A percentile compares a stretch with the other conserved stretches of the same genome.
Conservation (phyloP, 1,139 yeast genomes). For the Saccharomyces hybrid region DNA sequence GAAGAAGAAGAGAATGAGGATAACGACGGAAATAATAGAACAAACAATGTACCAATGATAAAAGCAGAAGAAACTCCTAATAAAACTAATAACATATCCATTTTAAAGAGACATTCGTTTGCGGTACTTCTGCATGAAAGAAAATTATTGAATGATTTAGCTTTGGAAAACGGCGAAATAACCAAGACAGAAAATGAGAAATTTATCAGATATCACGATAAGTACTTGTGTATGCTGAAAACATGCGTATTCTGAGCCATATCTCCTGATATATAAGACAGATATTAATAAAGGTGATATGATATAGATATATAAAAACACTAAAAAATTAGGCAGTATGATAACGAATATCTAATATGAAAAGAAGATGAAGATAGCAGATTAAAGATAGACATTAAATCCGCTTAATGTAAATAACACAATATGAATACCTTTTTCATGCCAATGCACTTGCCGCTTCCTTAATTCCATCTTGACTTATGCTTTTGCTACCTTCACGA, state of each 20-base stretch:
- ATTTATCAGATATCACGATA: constrained; percentile 18
- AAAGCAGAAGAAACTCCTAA: constrained; percentile 6
- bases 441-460: neutral
- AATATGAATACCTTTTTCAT: neutral
- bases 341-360: neutral
- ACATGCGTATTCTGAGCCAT: constrained; percentile 21
- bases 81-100: constrained; percentile 7
- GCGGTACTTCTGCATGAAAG: constrained; percentile 21
- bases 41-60: constrained; percentile 4
- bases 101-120: constrained; percentile 20
- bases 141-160: constrained; percentile 12
- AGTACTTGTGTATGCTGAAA: constrained; percentile 22
- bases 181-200: constrained; percentile 18
- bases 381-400: neutral
- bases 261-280: neutral
- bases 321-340: neutral
- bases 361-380: neutral
- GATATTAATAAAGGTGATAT: neutral
- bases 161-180: constrained; percentile 15
- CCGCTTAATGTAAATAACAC: neutral
- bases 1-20: constrained; percentile 12
- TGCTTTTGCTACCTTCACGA: neutral
- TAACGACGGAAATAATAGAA: constrained; percentile 1
- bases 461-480: neutral
- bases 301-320: neutral